Percentiles rank a stretch among this genome's conserved stretches.
phyloP scores from a whole-genome alignment of 768 basidiomycete genomes.

The Mycena vitilis region DNA sequence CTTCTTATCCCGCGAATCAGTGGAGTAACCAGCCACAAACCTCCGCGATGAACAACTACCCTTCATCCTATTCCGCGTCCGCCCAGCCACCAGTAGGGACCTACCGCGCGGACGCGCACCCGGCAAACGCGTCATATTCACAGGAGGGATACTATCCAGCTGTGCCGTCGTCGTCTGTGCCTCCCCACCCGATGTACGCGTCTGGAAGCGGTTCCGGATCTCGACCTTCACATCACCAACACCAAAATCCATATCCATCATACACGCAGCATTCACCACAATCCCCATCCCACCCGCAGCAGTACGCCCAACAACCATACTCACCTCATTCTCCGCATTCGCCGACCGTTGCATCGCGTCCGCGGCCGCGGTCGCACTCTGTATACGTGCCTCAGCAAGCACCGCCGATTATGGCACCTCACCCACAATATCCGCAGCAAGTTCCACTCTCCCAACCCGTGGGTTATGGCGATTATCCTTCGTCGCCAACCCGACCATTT shows the following conservation, averaged over 20 bases:
- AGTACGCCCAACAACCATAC: constrained; percentile 25
- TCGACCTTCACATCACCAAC: constrained; percentile 48
- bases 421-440: constrained; percentile 48
- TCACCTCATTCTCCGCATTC: constrained; percentile 39
- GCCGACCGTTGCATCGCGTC: constrained; percentile 44
- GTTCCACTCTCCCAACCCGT: constrained; percentile 50
- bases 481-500: constrained; percentile 72
- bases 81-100: constrained; percentile 27
- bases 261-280: constrained; percentile 46
- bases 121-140: constrained; percentile 33
- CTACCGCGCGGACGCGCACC: constrained; percentile 27
- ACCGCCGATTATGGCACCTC: constrained; percentile 34
- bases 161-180: constrained; percentile 20
- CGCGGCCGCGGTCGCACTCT: constrained; percentile 58
- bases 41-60: constrained; percentile 40
- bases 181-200: constrained; percentile 39
- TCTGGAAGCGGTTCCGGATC: constrained; percentile 41
- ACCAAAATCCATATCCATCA: constrained; percentile 48
- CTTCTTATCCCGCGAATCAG: constrained; percentile 45
- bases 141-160: constrained; percentile 39
- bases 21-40: constrained; percentile 50
- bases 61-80: constrained; percentile 32
- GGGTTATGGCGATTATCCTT: constrained; percentile 62
- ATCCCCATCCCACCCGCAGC: constrained; percentile 41
- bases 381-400: constrained; percentile 38